Evolutionary conservation across 1,284 basidiomycete species (phyloP).

Genomic region (Leccinum huronense): DNA sequence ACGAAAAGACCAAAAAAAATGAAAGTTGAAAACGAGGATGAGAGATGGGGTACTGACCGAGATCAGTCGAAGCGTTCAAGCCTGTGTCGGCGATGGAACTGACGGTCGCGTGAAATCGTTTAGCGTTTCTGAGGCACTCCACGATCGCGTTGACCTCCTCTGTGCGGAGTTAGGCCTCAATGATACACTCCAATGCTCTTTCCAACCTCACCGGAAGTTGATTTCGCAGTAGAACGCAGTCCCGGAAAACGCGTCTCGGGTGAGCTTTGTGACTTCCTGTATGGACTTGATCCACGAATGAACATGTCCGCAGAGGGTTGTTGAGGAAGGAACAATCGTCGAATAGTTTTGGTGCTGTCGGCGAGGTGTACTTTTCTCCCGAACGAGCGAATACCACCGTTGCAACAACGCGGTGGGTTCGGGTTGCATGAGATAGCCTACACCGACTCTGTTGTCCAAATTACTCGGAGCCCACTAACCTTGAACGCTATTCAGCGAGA

Average conservation of each 20-base stretch:
- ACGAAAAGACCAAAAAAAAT: too few relatives aligned
- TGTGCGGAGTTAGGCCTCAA: conserved; percentile 88
- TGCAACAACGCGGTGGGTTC: conserved; percentile 73
- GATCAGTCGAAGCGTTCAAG: conserved; percentile 87
- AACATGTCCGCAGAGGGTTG: conserved; percentile 86
- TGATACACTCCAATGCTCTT: conserved; percentile 81
- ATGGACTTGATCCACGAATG: conserved; percentile 99
- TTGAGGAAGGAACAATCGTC: conserved; percentile 93
- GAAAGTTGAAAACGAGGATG: not conserved
- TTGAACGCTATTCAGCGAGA: conserved; percentile 47
- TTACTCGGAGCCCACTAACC: conserved; percentile 37
- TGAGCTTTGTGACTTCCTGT: conserved; percentile 93
- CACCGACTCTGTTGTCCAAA: conserved; percentile 1
- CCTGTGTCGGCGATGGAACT: conserved; percentile 98
- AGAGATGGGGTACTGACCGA: conserved; percentile 49
- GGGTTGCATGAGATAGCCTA: conserved; percentile 65
- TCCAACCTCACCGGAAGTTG: conserved; percentile 54
- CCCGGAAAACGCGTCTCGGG: conserved; percentile 90
- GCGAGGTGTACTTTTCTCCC: conserved; percentile 82
- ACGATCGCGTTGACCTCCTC: conserved; percentile 95
- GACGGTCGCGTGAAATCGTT: conserved; percentile 96
- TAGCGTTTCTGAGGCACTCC: conserved; percentile 93
- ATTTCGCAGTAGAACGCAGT: conserved; percentile 91
- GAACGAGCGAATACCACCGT: conserved; percentile 87
- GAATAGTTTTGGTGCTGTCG: conserved; percentile 56